Base-by-base conservation (phyloP, 768 basidiomycete genomes). In the Termitomyces sp. region DNA sequence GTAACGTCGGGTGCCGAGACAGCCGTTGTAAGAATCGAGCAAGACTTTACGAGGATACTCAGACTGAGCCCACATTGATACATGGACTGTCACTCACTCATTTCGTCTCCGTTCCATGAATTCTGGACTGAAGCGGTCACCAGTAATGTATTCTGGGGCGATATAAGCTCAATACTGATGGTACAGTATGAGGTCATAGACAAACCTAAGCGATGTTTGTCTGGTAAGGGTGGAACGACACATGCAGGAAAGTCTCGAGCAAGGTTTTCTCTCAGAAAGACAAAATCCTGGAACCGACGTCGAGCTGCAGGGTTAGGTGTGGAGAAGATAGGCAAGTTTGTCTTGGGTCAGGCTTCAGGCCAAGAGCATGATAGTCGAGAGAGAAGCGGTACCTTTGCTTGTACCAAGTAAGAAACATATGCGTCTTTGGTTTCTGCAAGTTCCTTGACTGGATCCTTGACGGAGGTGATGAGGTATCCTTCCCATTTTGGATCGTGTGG, bases 341-440 rank as follows among this genome's bases (percentile, higher is more conserved):
- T 97, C 96, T 98, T 68, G 20, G 42, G 55, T 14, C 53, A 55
- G 32, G 63, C 53, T 27, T 59, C 31, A 24, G 46, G 4, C 46
- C 49, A 55, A 32, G 44, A 50, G 34, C 39, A 18, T 36, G 34
- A 26, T 22, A 53, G 22, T n/a, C 27, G 56, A 32, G 53, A 36
- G 27, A 39, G 22, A 49, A 26, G 51, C 5, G 80, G 61, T 66
- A 95, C 96, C 84, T 90, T 87, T 53, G 92, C 92, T 34, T 84
- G 80, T 39, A 98, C 93, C 29, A 93, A 76, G 71, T 98, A 99
- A 41, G 94, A 95, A 49, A 97, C 93, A 74, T 93, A 98, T 60
- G 92, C 88, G 68, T 99, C 96, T 76, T 97, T 98, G 32, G 94
- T 96, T 65, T 97, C 96, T 58, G 95, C 89, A 27, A 98, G 81